Base-by-base conservation (phyloP, 148 eudicot species). In the Fagopyrum tataricum region DNA sequence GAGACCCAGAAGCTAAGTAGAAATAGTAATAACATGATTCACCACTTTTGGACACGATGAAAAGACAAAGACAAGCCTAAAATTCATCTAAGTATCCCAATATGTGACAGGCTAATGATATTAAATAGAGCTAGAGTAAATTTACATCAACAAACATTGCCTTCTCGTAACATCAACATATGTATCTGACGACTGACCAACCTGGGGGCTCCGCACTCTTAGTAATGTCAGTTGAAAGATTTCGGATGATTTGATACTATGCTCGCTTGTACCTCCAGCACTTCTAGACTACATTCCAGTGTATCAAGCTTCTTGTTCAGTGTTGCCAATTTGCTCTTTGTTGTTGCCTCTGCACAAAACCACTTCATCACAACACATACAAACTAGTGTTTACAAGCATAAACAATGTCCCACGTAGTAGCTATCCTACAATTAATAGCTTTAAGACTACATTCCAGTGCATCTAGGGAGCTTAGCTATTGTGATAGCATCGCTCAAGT, bases 241-340 rank as follows among this genome's bases (percentile, higher is more conserved):
- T 93, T 80, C 48, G 96, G 94, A 71, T 96, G 92, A 40, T 91
- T 89, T 68, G 97, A 85, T 14, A 97, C 99, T 72, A 91, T 90
- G 77, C 84, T 80, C 81, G 89, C 97, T 90, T 96, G 94, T 68
- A 92, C 99, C 82, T 96, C 97, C 21, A 95, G 84, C 87, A 92
- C 55, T 81, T 95, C 99, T 44, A 96, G 87, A n/a, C 94, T 96
- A 70, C 99, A 93, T 78, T 92, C 96, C 56, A 96, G 81, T 23
- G 91, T 88, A 73, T 92, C 97, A 24, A 96, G 99, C 86, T 96
- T 96, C 88, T 90, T 97, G 78, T 96, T 92, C 56, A 96, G 72
- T 61, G 86, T 77, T 77, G 96, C 90, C 73, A 96, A 78, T 76
- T 96, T 96, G 80, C 87, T 90, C 85, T 96, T 96, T 20, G 99